These are phyloP conservation scores for Paradendryphiella salina DNA, from an alignment of 2,329 filamentous ascomycete genomes.

Conservation along the genomic window DNA sequence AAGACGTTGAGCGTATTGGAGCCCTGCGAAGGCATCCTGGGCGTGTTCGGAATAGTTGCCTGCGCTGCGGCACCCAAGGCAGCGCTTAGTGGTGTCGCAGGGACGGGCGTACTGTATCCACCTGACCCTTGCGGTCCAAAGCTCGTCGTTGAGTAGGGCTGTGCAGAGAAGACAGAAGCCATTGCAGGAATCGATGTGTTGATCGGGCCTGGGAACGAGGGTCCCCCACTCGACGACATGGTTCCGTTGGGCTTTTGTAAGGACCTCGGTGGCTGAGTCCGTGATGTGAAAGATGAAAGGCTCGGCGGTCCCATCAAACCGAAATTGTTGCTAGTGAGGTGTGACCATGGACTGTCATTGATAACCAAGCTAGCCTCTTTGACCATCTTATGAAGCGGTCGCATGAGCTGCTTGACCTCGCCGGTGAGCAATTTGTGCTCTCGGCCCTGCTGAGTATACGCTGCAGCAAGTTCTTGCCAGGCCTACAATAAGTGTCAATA, in stretches of 20 bases:
- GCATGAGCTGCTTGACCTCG: constrained; percentile 73
- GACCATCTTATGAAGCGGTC: constrained; percentile 79
- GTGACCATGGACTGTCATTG: constrained; percentile 65
- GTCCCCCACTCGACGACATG: constrained; percentile 29
- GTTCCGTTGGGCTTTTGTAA: constrained; percentile 31
- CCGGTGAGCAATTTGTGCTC: constrained; percentile 56
- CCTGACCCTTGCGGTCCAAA: constrained; percentile 36
- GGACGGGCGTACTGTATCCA: constrained; percentile 62
- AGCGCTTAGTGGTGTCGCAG: constrained; percentile 86
- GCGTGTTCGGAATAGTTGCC: constrained; percentile 75
- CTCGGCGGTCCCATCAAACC: constrained; percentile 37
- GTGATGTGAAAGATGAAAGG: constrained; percentile 43
- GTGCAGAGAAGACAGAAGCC: constrained; percentile 34
- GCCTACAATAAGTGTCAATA: constrained; percentile 51
- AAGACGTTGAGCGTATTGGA: constrained; percentile 42
- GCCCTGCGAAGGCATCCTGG: constrained; percentile 29
- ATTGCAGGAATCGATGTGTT: constrained; percentile 43
- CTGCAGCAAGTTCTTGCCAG: constrained; percentile 66
- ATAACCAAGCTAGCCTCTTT: constrained; percentile 80
- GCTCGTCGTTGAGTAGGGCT: constrained; percentile 34
- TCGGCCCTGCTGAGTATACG: constrained; percentile 41
- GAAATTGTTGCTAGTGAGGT: constrained; percentile 51
- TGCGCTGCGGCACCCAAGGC: constrained; percentile 88
- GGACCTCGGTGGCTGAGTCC: constrained; percentile 40
- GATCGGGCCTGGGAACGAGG: constrained; percentile 42